Percentiles rank a stretch among this genome's conserved stretches.
Evolutionary conservation across 345 rosid species (phyloP).

Genomic region (Dimocarpus longan): DNA sequence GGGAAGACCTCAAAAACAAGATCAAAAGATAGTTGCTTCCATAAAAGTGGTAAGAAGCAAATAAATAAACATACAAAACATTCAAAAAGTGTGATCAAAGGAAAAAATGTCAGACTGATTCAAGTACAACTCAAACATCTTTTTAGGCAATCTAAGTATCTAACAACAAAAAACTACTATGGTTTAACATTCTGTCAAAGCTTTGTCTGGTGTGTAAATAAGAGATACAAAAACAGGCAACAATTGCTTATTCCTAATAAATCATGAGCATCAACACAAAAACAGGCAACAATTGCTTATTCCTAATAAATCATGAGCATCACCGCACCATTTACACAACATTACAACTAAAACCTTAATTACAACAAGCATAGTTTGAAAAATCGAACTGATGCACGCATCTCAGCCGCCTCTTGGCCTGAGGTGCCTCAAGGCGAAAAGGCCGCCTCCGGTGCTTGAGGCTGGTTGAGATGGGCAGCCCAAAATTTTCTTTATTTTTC

Average conservation of each 20-base stretch:
- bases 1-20: background rate
- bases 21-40: background rate
- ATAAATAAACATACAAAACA: background rate
- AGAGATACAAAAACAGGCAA: background rate
- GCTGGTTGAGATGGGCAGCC: no score
- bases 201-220: background rate
- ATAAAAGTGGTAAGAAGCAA: background rate
- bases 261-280: no score
- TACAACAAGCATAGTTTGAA: no score
- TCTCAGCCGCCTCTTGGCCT: no score
- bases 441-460: no score
- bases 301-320: background rate
- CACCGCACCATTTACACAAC: background rate
- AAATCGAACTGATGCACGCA: no score
- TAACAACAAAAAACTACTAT: background rate
- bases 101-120: background rate
- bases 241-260: background rate
- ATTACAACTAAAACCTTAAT: background rate
- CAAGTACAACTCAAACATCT: background rate
- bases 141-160: background rate
- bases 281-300: background rate
- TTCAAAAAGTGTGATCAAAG: background rate
- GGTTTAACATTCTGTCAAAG: background rate
- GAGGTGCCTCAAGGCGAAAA: no score
- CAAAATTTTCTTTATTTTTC: no score